phyloP scores from a whole-genome alignment of 352 stramenopile genomes.

The Phytophthora fragariae region DNA sequence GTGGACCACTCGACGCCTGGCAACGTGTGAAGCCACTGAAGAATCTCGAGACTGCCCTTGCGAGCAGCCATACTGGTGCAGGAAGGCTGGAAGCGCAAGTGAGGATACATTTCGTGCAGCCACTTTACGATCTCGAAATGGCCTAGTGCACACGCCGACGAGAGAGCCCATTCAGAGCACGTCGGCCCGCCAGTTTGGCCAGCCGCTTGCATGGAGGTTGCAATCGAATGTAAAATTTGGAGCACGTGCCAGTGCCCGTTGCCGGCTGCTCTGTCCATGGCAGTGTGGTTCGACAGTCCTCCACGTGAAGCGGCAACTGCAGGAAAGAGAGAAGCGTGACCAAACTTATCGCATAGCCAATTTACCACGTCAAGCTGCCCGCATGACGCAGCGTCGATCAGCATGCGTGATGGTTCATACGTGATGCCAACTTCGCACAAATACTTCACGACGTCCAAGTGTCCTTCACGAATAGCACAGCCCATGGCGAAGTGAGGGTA shows the following conservation, averaged over 20 bases:
- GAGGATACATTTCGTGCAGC: neutral
- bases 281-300: neutral
- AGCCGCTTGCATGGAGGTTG: neutral
- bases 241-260: constrained; percentile 1
- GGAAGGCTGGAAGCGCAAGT: neutral
- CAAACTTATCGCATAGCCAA: neutral
- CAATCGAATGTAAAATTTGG: neutral
- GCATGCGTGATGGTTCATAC: neutral
- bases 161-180: constrained; percentile 3
- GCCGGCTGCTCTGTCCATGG: neutral
- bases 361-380: neutral
- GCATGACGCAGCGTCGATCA: neutral
- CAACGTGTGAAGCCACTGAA: constrained; percentile 22
- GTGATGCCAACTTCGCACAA: neutral
- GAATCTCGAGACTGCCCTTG: constrained; percentile 16
- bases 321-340: neutral
- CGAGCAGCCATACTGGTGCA: constrained; percentile 18
- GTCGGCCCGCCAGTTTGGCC: neutral
- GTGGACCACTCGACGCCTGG: constrained; percentile 14
- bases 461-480: constrained; percentile 9
- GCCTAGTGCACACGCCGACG: neutral
- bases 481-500: constrained; percentile 26
- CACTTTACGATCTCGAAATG: constrained; percentile 2
- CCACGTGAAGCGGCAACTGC: neutral
- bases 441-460: constrained; percentile 25